These are phyloP conservation scores for Nothopassalora personata DNA, from an alignment of 2,329 filamentous ascomycete species.

Conservation along the genomic window DNA sequence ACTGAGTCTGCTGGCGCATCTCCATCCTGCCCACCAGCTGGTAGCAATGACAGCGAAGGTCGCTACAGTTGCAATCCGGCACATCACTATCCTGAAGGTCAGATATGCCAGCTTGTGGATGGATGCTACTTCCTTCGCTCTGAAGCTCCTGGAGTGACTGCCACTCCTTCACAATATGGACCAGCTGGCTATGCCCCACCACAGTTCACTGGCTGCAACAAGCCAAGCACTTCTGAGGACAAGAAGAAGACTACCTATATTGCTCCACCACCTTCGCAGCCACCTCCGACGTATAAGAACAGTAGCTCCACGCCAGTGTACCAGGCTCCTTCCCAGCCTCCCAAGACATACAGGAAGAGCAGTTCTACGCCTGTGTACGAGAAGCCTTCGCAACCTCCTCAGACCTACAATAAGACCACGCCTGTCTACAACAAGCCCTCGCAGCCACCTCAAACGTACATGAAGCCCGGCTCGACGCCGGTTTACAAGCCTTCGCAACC, in stretches of 20 bases:
- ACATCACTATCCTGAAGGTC: background rate
- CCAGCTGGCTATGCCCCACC: background rate
- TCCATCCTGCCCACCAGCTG: background rate
- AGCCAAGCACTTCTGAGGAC: background rate
- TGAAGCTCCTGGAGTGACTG: background rate
- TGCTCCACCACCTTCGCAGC: background rate
- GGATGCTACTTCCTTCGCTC: background rate
- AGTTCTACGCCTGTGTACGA: no score
- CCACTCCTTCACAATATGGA: background rate
- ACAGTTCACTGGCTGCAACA: background rate
- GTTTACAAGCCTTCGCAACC: background rate
- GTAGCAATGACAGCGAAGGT: background rate
- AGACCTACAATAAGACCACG: background rate
- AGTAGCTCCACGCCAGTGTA: background rate
- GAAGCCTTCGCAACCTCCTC: no score
- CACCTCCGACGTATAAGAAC: background rate
- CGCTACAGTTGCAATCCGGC: background rate
- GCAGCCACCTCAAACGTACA: background rate
- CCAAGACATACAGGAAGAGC: background rate
- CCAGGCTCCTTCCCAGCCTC: background rate
- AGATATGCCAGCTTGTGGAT: background rate
- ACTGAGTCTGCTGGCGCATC: background rate
- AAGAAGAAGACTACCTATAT: background rate
- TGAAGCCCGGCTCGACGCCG: background rate
- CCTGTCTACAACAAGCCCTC: background rate